Evolutionary conservation across 2,329 filamentous ascomycete genomes (phyloP).

Genomic region (Ophiocordyceps sinensis): DNA sequence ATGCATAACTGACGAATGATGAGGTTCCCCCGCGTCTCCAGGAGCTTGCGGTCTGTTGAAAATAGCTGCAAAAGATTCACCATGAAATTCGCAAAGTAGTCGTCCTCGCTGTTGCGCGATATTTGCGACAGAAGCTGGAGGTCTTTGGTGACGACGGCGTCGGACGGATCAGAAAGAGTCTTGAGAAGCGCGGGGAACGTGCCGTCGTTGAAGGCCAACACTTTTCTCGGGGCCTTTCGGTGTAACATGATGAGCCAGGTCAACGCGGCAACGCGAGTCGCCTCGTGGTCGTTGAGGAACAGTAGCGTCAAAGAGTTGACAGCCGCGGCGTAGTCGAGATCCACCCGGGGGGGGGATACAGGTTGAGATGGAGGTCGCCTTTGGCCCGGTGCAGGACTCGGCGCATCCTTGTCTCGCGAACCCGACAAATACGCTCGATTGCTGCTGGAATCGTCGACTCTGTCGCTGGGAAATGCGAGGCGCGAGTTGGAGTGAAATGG

Average conservation of each 20-base stretch:
- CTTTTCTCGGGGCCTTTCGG: conserved; percentile 82
- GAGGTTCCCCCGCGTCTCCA: conserved; percentile 86
- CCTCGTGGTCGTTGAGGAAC: conserved; percentile 94
- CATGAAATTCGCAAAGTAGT: conserved; percentile 98
- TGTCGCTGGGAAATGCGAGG: conserved; percentile 28
- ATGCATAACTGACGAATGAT: conserved; percentile 93
- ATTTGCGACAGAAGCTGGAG: conserved; percentile 90
- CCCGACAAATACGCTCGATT: conserved; percentile 37
- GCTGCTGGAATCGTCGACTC: conserved; percentile 30
- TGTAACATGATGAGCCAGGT: conserved; percentile 98
- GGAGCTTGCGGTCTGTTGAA: conserved; percentile 77
- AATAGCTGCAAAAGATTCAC: conserved; percentile 90
- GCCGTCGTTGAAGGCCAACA: conserved; percentile 89
- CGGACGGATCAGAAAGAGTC: conserved; percentile 86
- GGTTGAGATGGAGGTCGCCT: conserved; percentile 30
- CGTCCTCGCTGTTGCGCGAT: conserved; percentile 89
- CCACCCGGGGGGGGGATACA: conserved; percentile 35
- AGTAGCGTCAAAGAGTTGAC: conserved; percentile 86
- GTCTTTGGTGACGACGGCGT: conserved; percentile 91
- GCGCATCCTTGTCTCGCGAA: conserved; percentile 36
- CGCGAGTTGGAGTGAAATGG: conserved; percentile 22
- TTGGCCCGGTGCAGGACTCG: conserved; percentile 36
- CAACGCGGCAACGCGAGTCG: conserved; percentile 81
- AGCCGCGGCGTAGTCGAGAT: conserved; percentile 91
- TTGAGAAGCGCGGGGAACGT: conserved; percentile 94